Conservation (phyloP, 1,284 basidiomycete genomes). For the Trametes versicolor region DNA sequence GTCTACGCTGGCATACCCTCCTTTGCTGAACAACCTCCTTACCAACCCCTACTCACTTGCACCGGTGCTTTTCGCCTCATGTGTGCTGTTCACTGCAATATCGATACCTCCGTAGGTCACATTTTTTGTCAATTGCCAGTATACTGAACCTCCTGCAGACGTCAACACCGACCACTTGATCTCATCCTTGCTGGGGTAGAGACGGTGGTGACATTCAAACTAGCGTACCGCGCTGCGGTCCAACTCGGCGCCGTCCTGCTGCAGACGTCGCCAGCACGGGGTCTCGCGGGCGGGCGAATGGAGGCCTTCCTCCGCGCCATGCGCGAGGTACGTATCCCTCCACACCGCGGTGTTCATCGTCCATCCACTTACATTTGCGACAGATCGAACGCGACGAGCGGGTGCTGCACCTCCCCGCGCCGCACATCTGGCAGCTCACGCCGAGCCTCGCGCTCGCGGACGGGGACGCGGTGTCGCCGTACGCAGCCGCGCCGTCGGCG, state of each 20-base stretch:
- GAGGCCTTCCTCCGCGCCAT: slow-evolving; percentile 81
- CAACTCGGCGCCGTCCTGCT: slow-evolving; percentile 85
- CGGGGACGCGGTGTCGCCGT: slow-evolving; percentile 33
- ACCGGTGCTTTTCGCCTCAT: slow-evolving; percentile 53
- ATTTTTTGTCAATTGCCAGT: not conserved
- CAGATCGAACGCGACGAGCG: slow-evolving; percentile 84
- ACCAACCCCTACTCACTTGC: slow-evolving; percentile 63
- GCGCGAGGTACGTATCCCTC: slow-evolving; percentile 68
- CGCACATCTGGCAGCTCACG: slow-evolving; percentile 88
- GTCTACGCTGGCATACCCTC: slow-evolving; percentile 47
- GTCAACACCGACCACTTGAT: slow-evolving; percentile 75
- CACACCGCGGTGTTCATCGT: not conserved
- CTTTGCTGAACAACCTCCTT: slow-evolving; percentile 51
- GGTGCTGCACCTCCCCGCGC: slow-evolving; percentile 80
- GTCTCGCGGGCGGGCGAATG: slow-evolving; percentile 71
- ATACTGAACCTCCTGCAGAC: slow-evolving; percentile 46
- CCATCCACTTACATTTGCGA: not conserved
- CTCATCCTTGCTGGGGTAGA: slow-evolving; percentile 79
- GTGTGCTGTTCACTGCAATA: slow-evolving; percentile 53
- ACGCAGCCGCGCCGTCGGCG: slow-evolving; percentile 27
- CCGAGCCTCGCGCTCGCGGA: slow-evolving; percentile 50
- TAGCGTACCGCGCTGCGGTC: slow-evolving; percentile 84
- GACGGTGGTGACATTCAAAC: slow-evolving; percentile 78
- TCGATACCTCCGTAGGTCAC: slow-evolving; percentile 62
- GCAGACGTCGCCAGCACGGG: slow-evolving; percentile 84